Evolutionary conservation across 768 basidiomycete genomes (phyloP).

Genomic region (Auricularia sp.): DNA sequence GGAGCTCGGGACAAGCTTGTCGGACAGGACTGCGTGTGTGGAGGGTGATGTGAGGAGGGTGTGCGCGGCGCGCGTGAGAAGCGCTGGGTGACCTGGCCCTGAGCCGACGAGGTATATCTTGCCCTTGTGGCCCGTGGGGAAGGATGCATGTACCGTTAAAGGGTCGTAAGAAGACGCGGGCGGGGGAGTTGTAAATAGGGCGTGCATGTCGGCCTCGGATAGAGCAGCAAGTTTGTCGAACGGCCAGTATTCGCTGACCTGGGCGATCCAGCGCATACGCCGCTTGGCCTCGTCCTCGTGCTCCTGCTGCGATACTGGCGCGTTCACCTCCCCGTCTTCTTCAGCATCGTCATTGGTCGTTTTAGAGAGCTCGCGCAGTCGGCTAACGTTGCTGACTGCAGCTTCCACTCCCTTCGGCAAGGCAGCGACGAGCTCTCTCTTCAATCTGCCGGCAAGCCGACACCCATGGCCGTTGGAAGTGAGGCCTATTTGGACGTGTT

Average conservation of each 20-base stretch:
- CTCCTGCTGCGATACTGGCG: conserved; percentile 6
- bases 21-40: conserved; percentile 84
- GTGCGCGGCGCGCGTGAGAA: conserved; percentile 83
- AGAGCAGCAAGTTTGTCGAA: conserved; percentile 63
- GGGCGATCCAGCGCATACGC: conserved; percentile 87
- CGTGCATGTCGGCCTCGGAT: conserved; percentile 54
- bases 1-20: conserved; percentile 88
- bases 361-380: conserved; percentile 46
- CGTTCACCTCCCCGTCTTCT: conserved; percentile 18
- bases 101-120: conserved; percentile 88
- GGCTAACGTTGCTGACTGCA: conserved; percentile 66
- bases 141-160: not conserved
- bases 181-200: conserved; percentile 30
- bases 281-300: conserved; percentile 32
- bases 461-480: conserved; percentile 92
- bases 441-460: conserved; percentile 66
- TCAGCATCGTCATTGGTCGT: conserved; percentile 29
- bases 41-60: conserved; percentile 56
- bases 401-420: conserved; percentile 63
- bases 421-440: conserved; percentile 68
- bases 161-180: not conserved
- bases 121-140: conserved; percentile 31
- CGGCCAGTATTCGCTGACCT: conserved; percentile 95
- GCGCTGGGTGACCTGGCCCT: conserved; percentile 88
- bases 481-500: conserved; percentile 53